These are phyloP conservation scores for Ascochyta rabiei DNA, from an alignment of 2,329 filamentous ascomycete genomes.

Conservation along the genomic window DNA sequence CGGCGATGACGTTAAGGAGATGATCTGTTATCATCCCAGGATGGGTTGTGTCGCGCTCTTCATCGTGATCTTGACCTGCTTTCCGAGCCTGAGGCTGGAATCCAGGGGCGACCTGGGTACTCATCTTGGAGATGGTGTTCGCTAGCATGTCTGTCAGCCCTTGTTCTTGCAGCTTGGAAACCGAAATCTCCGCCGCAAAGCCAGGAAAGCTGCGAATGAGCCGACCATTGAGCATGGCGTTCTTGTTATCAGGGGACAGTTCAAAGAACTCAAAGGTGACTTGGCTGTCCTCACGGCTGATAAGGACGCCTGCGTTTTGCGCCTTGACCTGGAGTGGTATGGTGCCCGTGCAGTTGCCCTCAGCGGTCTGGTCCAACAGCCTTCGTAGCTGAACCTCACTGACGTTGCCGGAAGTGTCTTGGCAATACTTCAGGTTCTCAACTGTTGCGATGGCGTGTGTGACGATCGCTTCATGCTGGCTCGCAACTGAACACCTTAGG, in stretches of 20 bases:
- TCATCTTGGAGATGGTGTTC: slow-evolving; percentile 45
- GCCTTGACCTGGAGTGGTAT: slow-evolving; percentile 51
- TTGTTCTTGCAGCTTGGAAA: slow-evolving; percentile 23
- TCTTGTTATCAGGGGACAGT: slow-evolving; percentile 49
- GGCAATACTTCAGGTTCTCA: slow-evolving; percentile 19
- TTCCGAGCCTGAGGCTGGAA: slow-evolving; percentile 50
- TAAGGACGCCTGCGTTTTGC: slow-evolving; percentile 57
- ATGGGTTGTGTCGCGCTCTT: slow-evolving; percentile 57
- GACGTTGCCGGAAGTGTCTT: slow-evolving; percentile 17
- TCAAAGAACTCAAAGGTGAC: slow-evolving; percentile 56
- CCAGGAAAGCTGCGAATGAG: slow-evolving; percentile 56
- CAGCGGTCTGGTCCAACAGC: slow-evolving; percentile 23
- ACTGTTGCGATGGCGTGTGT: slow-evolving; percentile 18
- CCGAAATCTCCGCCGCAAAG: slow-evolving; percentile 42
- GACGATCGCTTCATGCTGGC: slow-evolving; percentile 1
- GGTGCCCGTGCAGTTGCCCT: slow-evolving; percentile 3
- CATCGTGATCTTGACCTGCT: slow-evolving; percentile 42
- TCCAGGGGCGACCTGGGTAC: slow-evolving; percentile 41
- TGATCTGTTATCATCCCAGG: slow-evolving; percentile 61
- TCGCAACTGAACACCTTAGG: slow-evolving; percentile 9
- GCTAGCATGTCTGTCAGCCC: slow-evolving; percentile 34
- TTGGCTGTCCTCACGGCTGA: slow-evolving; percentile 33
- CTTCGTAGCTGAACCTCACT: slow-evolving; percentile 16
- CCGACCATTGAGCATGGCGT: slow-evolving; percentile 50
- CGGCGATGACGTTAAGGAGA: slow-evolving; percentile 49